A percentile compares a stretch with the other conserved stretches of the same genome.
Conservation (phyloP, 2,329 filamentous ascomycete species). For the Cercospora brassicicola region DNA sequence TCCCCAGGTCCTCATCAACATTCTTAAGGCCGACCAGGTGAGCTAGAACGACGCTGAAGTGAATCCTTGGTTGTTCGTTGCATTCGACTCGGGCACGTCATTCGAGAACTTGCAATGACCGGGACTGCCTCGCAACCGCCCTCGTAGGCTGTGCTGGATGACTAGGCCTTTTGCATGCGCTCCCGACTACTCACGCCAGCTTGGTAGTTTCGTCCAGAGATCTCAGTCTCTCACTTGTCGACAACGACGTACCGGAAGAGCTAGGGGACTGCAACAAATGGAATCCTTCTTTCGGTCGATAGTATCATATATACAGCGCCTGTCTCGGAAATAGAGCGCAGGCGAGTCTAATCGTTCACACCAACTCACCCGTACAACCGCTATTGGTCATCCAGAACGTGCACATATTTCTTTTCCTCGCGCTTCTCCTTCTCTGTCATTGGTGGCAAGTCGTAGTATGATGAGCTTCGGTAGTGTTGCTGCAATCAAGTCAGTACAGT, state of each 20-base stretch:
- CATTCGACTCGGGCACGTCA: background rate
- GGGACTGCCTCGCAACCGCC: background rate
- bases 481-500: conserved; percentile 40
- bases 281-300: background rate
- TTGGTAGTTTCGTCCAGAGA: background rate
- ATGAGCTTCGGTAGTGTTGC: conserved; percentile 86
- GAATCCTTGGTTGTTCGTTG: background rate
- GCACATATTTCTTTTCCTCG: conserved; percentile 95
- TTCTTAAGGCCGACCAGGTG: background rate
- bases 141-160: too few relatives aligned
- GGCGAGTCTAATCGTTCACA: background rate
- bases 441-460: conserved; percentile 90
- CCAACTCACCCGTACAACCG: too few relatives aligned
- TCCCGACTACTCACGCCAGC: background rate
- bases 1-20: background rate
- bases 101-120: background rate
- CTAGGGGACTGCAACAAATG: background rate
- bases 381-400: conserved; percentile 86
- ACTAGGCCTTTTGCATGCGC: too few relatives aligned
- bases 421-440: conserved; percentile 91
- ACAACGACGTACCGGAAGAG: background rate
- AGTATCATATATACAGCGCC: conserved; percentile 10
- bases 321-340: background rate
- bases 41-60: background rate
- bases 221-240: background rate